Evolutionary conservation across 352 stramenopile species (phyloP), one percentile per base, ranked within the genome.

Genomic region (Phytophthora megakarya): DNA sequence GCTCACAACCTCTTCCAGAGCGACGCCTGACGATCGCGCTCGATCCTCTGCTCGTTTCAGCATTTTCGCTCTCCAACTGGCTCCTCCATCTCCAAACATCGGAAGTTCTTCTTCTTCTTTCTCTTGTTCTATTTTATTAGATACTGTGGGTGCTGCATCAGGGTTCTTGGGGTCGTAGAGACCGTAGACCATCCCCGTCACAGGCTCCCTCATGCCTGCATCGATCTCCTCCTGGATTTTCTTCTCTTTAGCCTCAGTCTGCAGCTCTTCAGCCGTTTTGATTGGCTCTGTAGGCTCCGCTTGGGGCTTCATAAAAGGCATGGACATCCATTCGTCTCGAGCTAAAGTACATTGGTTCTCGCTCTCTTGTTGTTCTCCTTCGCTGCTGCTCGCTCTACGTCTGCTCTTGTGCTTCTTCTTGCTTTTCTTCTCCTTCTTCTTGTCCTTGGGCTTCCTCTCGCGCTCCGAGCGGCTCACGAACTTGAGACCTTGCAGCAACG

Each of bases 51-150:
- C 86, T 46, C 83, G 74, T 55, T 89, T 79, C 3, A 95, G 75
- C 86, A 93, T 93, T 44, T 95, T 95, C 7, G 75, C 78, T 13
- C 84, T 78, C 86, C 86, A 95, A 56, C 86, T 95, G 16, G 86
- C 86, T 5, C 86, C 86, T 28, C 84, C 83, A 35, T 95, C 84
- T 6, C 86, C 86, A 38, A 90, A 76, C 12, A 86, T 22, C 15
- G 75, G 74, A 43, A 73, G 54, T 0, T 72, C 57, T 6, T 61
- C 50, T 8, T 70, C 53, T 23, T 61, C 32, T 2, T 23, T 37
- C 5, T 50, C 28, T 53, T 38, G 32, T 13, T 70, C 38, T 13
- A 46, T 53, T 50, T 75, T 67, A 49, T 40, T 72, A 2, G 67
- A 76, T 5, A 77, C 15, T 32, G 47, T 75, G 10, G 71, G 67